Percentiles rank a stretch among this genome's conserved stretches.
Conservation (phyloP, 352 stramenopile species). For the Phytophthora vignae region DNA sequence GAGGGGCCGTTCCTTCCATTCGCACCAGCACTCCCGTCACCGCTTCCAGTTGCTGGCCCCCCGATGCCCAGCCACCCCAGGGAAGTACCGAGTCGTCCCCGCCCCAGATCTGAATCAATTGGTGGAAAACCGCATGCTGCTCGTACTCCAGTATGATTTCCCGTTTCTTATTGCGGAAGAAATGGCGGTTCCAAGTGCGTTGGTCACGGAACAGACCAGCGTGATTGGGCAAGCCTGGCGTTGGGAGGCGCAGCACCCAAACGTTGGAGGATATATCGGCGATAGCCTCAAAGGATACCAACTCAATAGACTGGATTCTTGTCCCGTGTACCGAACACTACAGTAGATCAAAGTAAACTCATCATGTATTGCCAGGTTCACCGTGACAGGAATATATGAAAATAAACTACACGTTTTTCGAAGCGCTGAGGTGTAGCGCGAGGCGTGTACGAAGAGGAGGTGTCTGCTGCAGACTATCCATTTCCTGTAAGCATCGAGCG, state of each 20-base stretch:
- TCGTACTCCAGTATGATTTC: constrained; percentile 36
- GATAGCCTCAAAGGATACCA: not conserved
- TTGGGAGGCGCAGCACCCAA: not conserved
- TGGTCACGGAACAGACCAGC: not conserved
- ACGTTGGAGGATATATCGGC: not conserved
- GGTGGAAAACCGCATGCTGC: constrained; percentile 7
- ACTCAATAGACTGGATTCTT: not conserved
- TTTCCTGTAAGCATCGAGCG: constrained; percentile 25
- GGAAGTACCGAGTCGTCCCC: constrained; percentile 18
- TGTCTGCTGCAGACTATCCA: constrained; percentile 24
- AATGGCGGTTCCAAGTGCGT: not conserved
- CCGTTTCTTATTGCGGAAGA: constrained; percentile 24
- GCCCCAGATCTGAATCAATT: constrained; percentile 37
- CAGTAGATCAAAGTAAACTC: not conserved
- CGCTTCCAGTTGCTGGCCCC: too few species aligned
- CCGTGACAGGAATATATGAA: not conserved
- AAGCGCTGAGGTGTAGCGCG: constrained; percentile 46
- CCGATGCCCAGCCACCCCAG: constrained; percentile 19
- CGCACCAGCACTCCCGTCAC: too few species aligned
- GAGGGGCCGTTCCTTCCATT: too few species aligned
- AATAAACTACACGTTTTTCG: constrained; percentile 52
- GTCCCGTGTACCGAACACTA: not conserved
- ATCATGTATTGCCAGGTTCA: constrained; percentile 8
- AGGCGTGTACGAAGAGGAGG: constrained; percentile 56
- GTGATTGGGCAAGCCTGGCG: not conserved